Percentiles rank a stretch among this genome's conserved stretches.
Conservation (phyloP, 108 stramenopile species). For the Fragilariopsis cylindrus region DNA sequence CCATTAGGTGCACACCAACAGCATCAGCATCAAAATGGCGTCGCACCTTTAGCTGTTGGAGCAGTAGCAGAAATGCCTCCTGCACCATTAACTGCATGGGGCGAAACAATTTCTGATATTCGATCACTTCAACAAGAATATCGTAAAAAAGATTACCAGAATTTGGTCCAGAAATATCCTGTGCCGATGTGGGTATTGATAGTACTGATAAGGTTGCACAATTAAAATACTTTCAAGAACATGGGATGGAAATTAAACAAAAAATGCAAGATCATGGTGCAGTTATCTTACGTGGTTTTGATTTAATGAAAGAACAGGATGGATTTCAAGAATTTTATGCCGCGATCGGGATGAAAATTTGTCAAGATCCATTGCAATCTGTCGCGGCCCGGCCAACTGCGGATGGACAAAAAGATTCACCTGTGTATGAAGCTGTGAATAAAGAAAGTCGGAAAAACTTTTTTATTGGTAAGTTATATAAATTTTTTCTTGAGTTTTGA, state of each 20-base stretch:
- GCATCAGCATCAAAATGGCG: background rate
- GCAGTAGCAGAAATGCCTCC: slow-evolving; percentile 51
- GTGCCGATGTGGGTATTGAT: slow-evolving; percentile 51
- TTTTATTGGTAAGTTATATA: slow-evolving; percentile 70
- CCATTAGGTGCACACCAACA: slow-evolving; percentile 8
- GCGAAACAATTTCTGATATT: slow-evolving; percentile 63
- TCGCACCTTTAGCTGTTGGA: background rate
- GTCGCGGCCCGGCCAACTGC: slow-evolving; percentile 85
- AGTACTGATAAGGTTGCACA: slow-evolving; percentile 56
- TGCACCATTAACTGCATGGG: slow-evolving; percentile 74
- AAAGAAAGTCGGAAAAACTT: slow-evolving; percentile 91
- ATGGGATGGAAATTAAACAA: slow-evolving; percentile 72
- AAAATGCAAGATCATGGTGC: slow-evolving; percentile 73
- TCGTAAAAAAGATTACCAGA: slow-evolving; percentile 45
- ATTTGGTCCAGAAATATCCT: slow-evolving; percentile 65
- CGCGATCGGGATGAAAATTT: slow-evolving; percentile 81
- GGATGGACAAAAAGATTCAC: slow-evolving; percentile 76
- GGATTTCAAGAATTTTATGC: slow-evolving; percentile 82
- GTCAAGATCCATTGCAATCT: slow-evolving; percentile 86
- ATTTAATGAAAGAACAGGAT: slow-evolving; percentile 79
- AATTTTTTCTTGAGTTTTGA: background rate
- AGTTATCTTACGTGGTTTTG: slow-evolving; percentile 82
- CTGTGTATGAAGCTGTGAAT: slow-evolving; percentile 91
- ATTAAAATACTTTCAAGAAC: slow-evolving; percentile 59
- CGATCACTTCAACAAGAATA: slow-evolving; percentile 49